Base-by-base conservation (phyloP, 495 filamentous ascomycete genomes). In the Mytilinidion resinicola region DNA sequence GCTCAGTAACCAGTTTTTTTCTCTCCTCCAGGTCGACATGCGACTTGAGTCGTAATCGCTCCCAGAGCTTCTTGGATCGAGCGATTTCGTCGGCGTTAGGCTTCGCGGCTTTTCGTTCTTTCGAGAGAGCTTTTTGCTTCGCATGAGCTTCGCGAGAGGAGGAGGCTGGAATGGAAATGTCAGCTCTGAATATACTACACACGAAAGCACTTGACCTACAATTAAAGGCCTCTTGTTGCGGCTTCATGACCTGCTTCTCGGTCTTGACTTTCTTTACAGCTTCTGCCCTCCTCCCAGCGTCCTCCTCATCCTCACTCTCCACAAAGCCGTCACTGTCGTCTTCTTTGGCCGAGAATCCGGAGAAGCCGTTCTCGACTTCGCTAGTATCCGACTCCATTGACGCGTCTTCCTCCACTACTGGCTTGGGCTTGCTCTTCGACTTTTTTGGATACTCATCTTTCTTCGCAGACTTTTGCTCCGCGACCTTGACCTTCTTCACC, bases 11-110 rank as follows among this genome's bases (percentile, higher is more conserved):
- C 17, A 97, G 80, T 69, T 85, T 80, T 70, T 92, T 88, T 53
- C 95, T 79, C 72, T 97, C 90, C 41, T 90, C 88, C 55, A 80
- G 78, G 15, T 89, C 86, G 1, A 96, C 88, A 65, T 96, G 89
- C 9, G 90, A 95, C 72, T 96, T 96, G 59, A 88, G 81, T 56
- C 95, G 85, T 60, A 99, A 72, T 56, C 85, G 83, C 74, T 99
- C 95, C 95, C 95, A 99, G 37, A 99, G 78, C 75, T 96, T 90
- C 77, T 97, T 97, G 4, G 90, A 88, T 43, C 89, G 84, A n/a
- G 83, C 80, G 59, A 99, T 85, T 54, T 84, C 82, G 65, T 96
- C 90, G 60, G 92, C 90, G 55, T 96, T 84, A 8, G 95, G 95
- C 71, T 96, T 96, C 21, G 86, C 84, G 33, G 87, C 84, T 78